Evolutionary conservation across 164 flowering plant genomes (phyloP), one percentile per base, ranked within the genome.

Genomic region (Macadamia integrifolia): DNA sequence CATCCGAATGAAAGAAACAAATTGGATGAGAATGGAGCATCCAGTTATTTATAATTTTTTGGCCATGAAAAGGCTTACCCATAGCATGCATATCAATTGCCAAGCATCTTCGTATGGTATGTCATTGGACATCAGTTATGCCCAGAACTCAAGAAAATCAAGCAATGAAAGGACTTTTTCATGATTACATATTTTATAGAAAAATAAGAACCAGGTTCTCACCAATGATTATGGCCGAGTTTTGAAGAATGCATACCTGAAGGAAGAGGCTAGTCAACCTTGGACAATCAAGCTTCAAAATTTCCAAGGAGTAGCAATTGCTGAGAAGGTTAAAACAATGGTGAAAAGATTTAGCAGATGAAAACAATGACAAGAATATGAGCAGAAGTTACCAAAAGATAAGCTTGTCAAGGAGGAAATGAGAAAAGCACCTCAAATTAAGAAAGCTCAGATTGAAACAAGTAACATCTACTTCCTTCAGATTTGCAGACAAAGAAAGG

Each of bases 181-280:
- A 63, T 14, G 43, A 60, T 28, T 60, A 28, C 28, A 60, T 60
- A 2, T 60, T 35, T 29, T 13, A 13, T 60, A 14, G 14, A 6
- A 18, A 5, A 60, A 60, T 61, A 46, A 46, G 50, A 8, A 46
- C 9, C 50, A 46, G 50, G 13, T 46, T 46, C 50, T 46, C 55
- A 31, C n/a, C 43, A 50, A 12, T 9, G 17, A 50, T 58, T 60
- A 31, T 42, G n/a, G 46, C 30, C 46, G 17, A 9, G n/a, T 55
- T 13, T 3, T 0, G 18, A 9, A 9, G 59, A 61, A 73, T n/a
- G 40, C 64, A 75, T 80, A 93, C 98, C 98, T 86, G 97, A 76
- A 94, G 98, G 76, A 88, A 90, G 12, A 94, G 90, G 80, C 93
- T 91, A 32, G 86, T 84, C 70, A 94, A 76, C 73, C 77, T 90